phyloP scores from a whole-genome alignment of 2,329 filamentous ascomycete genomes.

The Penicillium capsulatum region DNA sequence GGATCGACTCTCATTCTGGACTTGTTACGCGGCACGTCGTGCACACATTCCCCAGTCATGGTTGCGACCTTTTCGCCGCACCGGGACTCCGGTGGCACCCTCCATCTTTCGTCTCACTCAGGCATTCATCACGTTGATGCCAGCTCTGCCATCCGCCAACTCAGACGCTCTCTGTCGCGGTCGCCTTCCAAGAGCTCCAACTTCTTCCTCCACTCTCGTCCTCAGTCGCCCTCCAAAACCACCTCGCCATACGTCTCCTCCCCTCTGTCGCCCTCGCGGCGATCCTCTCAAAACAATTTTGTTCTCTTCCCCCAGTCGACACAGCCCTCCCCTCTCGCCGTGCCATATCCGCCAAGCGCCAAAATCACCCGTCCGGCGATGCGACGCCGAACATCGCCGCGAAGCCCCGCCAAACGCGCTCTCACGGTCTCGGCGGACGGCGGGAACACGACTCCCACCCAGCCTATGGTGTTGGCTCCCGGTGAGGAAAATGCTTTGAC shows the following conservation, averaged over 20 bases:
- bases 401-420: constrained; percentile 75
- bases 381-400: constrained; percentile 64
- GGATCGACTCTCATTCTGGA: constrained; percentile 16
- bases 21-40: constrained; percentile 13
- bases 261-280: constrained; percentile 56
- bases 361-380: constrained; percentile 52
- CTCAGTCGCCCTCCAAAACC: constrained; percentile 49
- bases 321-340: constrained; percentile 54
- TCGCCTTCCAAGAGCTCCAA: constrained; percentile 79
- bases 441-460: constrained; percentile 61
- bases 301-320: constrained; percentile 45
- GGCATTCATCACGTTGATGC: constrained; percentile 78
- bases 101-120: constrained; percentile 83
- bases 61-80: constrained; percentile 49
- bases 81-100: constrained; percentile 62
- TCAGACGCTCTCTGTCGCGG: constrained; percentile 81
- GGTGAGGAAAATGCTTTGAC: constrained; percentile 46
- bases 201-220: constrained; percentile 59
- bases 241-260: constrained; percentile 45
- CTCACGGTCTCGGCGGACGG: constrained; percentile 66
- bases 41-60: constrained; percentile 34
- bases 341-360: constrained; percentile 62
- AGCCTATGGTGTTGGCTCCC: constrained; percentile 43
- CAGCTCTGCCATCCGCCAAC: constrained; percentile 72
- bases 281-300: constrained; percentile 52